Conservation (phyloP, 345 rosid species). For the Trapa bicornis region DNA sequence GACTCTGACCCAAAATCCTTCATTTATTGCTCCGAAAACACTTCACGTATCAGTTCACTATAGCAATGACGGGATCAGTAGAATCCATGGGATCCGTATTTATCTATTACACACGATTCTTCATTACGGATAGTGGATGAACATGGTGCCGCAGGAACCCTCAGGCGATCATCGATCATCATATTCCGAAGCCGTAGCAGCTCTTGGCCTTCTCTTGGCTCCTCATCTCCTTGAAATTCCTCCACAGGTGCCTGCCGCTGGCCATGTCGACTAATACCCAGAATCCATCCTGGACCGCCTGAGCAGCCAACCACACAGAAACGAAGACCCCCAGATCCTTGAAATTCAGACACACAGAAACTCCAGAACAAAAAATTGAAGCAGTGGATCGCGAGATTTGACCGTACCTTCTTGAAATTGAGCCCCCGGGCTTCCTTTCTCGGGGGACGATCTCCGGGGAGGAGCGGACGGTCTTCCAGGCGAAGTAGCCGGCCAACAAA, state of each 20-base stretch:
- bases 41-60: neutral
- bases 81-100: neutral
- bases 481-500: conserved; percentile 63
- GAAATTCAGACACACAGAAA: neutral
- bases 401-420: conserved; percentile 39
- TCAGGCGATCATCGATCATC: neutral
- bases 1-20: neutral
- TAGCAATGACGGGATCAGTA: neutral
- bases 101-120: neutral
- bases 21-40: neutral
- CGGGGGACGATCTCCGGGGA: conserved; percentile 31
- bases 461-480: conserved; percentile 73
- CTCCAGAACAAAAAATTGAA: neutral
- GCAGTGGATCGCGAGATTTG: neutral
- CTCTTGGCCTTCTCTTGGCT: conserved; percentile 13
- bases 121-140: conserved; percentile 3
- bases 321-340: neutral
- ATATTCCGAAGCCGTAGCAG: conserved; percentile 6
- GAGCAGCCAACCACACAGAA: conserved; percentile 10
- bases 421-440: conserved; percentile 31
- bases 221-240: conserved; percentile 46
- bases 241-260: conserved; percentile 76
- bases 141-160: neutral
- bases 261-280: conserved; percentile 89
- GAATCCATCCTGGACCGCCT: conserved; percentile 54